Conservation (phyloP, 352 stramenopile species). For the Saprolegnia diclina region DNA sequence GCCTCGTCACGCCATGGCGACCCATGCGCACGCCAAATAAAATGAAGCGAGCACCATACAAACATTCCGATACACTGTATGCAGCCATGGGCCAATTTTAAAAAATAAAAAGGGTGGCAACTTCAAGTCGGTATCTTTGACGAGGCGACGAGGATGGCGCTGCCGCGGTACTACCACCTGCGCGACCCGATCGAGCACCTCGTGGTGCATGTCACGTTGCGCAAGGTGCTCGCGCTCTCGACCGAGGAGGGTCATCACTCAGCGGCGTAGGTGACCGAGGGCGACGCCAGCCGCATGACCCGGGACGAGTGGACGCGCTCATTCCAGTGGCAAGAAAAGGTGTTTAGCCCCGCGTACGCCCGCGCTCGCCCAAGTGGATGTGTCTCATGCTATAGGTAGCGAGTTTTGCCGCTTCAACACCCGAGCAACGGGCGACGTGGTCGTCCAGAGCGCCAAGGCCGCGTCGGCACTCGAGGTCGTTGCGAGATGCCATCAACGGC, state of each 20-base stretch:
- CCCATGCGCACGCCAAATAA: too few species aligned
- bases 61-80: background rate
- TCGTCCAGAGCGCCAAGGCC: background rate
- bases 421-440: constrained; percentile 28
- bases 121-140: too few species aligned
- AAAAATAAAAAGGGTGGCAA: too few species aligned
- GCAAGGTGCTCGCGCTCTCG: constrained; percentile 36
- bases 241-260: background rate
- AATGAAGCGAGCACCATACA: background rate
- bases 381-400: background rate
- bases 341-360: background rate
- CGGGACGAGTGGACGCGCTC: background rate
- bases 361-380: background rate
- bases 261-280: constrained; percentile 12
- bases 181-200: constrained; percentile 70
- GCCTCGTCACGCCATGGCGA: too few species aligned
- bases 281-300: background rate
- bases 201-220: constrained; percentile 43
- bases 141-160: too few species aligned
- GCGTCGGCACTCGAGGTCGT: background rate
- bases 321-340: constrained; percentile 18
- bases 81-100: too few species aligned
- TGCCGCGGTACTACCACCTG: constrained; percentile 51
- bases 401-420: background rate
- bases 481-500: constrained; percentile 3